A percentile compares a stretch with the other conserved stretches of the same genome.
phyloP scores from a whole-genome alignment of 495 filamentous ascomycete species.

The Aspergillus affinis region DNA sequence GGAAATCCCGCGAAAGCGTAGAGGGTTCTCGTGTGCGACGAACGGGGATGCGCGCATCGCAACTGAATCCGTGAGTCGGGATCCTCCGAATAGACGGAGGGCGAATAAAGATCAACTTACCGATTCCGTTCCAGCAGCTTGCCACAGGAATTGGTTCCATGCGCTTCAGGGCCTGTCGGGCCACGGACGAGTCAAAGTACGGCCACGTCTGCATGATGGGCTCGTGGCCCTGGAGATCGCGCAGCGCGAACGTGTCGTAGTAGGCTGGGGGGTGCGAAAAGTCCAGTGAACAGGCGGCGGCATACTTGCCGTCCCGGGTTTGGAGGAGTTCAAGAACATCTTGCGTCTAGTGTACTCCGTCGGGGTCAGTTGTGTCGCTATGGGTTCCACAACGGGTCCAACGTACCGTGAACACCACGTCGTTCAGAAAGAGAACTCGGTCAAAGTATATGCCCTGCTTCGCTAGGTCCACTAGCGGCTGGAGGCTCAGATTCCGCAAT shows the following conservation, averaged over 20 bases:
- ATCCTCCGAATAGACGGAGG: not conserved
- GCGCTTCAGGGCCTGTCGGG: constrained; percentile 54
- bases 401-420: constrained; percentile 67
- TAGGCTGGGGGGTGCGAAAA: constrained; percentile 64
- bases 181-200: constrained; percentile 63
- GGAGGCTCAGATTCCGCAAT: constrained; percentile 56
- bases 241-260: constrained; percentile 84
- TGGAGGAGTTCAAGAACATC: constrained; percentile 67
- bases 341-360: constrained; percentile 30
- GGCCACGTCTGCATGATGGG: constrained; percentile 67
- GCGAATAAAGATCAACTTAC: constrained; percentile 22
- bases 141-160: constrained; percentile 61
- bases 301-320: constrained; percentile 69
- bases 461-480: constrained; percentile 44
- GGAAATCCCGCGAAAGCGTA: constrained; percentile 66
- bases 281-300: constrained; percentile 77
- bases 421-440: constrained; percentile 68
- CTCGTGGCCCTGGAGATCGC: constrained; percentile 63
- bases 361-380: not conserved
- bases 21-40: constrained; percentile 34
- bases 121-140: constrained; percentile 82
- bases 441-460: constrained; percentile 54
- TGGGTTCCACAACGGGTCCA: not conserved
- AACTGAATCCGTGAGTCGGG: constrained; percentile 25
- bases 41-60: constrained; percentile 60